Evolutionary conservation across 2,329 filamentous ascomycete species (phyloP), one percentile per base, ranked within the genome.

Genomic region (Apiospora rasikravindrae): DNA sequence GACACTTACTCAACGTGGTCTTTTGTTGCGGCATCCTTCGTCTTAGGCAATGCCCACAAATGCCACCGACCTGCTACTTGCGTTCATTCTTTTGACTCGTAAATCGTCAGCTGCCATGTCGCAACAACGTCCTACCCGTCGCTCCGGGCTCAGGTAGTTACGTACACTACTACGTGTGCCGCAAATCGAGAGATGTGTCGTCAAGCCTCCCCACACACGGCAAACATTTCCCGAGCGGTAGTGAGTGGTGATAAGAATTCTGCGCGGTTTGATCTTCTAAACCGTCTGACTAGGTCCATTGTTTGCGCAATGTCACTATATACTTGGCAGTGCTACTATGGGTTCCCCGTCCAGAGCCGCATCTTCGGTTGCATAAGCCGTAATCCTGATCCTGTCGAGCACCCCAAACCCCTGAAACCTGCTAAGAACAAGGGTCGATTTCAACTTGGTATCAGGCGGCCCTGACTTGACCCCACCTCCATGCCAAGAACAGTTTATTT

Each of bases 391-490:
- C 57, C 57, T 64, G 33, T n/a, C n/a, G 19, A 37, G 57, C 57
- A 53, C 73, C 73, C 69, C 69, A 70, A 71, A 75, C 80, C 84
- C 84, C 86, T 88, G 85, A 89, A 89, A 89, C 87, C 83, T 84
- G 83, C 85, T 86, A 86, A 83, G 77, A 78, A 77, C 80, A 80
- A 82, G 82, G 82, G 77, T 81, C 81, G 86, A 86, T 85, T 84
- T 88, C 85, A 84, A 80, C 78, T 80, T 74, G 77, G 84, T 86
- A 80, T 86, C 86, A 86, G 57, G 57, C 29, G 57, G 57, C 37
- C 57, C 57, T 64, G 57, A 64, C 57, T 40, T 22, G 33, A 37
- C 57, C 57, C 29, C 57, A 40, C 57, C 57, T 64, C 57, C 57
- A 22, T 40, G 57, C 57, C 57, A 64, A 64, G 29, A 24, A 64